Base-by-base conservation (phyloP, 2,329 filamentous ascomycete species). In the Periconia digitata region DNA sequence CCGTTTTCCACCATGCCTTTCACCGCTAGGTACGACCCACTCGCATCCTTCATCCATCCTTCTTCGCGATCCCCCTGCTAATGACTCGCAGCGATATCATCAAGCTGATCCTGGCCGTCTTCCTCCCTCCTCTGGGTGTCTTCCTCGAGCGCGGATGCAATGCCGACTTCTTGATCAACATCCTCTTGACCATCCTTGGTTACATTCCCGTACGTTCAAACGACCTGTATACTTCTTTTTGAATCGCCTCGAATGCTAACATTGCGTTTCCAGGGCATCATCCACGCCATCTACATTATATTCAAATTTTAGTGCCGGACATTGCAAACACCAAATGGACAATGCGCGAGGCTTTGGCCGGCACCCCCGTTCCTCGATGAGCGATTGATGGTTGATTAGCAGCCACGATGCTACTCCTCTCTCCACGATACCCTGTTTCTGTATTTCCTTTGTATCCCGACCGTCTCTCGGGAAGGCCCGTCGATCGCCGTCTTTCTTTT, bases 231-330 rank as follows among this genome's bases (percentile, higher is more conserved):
- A 39, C 10, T 24, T 29, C n/a, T n/a, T n/a, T n/a, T n/a, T n/a
- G n/a, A n/a, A n/a, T 29, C 20, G n/a, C 37, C 13, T 21, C 15
- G n/a, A n/a, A n/a, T n/a, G n/a, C n/a, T n/a, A n/a, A n/a, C n/a
- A 67, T 53, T 42, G 0, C 2, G 1, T 8, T 2, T 0, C 18
- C 40, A 70, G 66, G 67, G 90, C 74, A 92, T 95, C 77, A 90
- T 95, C 73, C 91, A 96, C 79, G 91, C 91, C 54, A 77, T 95
- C 78, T 95, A 94, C 82, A 92, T 95, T 68, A 94, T 95, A 62
- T 80, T 94, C 66, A 94, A 92, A 76, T 92, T 91, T 72, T 95
- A 90, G 74, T 44, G 55, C 24, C 24, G 7, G 42, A n/a, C n/a
- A n/a, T n/a, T n/a, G n/a, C n/a, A n/a, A n/a, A n/a, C n/a, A n/a